A percentile compares a stretch with the other conserved stretches of the same genome.
Conservation (phyloP, 2,329 filamentous ascomycete species). For the Myriosclerotinia duriaeana region DNA sequence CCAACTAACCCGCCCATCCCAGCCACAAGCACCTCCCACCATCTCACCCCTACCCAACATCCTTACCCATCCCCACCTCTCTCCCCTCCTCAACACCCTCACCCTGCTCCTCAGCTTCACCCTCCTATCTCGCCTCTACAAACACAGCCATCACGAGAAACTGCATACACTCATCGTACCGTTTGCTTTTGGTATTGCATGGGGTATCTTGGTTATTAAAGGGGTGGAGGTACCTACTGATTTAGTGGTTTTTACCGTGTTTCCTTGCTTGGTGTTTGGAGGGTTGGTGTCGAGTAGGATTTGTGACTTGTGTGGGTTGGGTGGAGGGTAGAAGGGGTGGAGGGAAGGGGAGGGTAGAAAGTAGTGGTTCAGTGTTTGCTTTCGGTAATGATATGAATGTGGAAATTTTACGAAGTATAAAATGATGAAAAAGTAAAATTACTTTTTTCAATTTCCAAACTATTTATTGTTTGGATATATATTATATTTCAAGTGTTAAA, state of each 20-base stretch:
- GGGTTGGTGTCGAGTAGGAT: background rate
- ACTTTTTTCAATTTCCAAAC: too few relatives aligned
- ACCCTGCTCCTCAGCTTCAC: background rate
- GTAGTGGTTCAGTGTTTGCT: background rate
- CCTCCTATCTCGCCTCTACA: background rate
- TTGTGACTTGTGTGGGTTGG: background rate
- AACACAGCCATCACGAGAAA: background rate
- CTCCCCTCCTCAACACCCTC: too few relatives aligned
- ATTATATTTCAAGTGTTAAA: too few relatives aligned
- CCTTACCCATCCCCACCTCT: too few relatives aligned
- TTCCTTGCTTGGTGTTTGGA: background rate
- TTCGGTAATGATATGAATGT: too few relatives aligned
- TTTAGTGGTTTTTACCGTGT: background rate
- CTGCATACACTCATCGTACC: background rate
- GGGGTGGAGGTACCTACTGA: background rate
- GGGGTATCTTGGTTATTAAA: background rate
- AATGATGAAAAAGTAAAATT: too few relatives aligned
- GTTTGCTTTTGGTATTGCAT: background rate
- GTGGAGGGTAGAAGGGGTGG: background rate
- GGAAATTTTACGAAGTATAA: too few relatives aligned
- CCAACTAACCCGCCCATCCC: too few relatives aligned
- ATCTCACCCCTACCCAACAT: too few relatives aligned
- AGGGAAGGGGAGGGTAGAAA: background rate
- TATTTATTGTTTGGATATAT: too few relatives aligned
- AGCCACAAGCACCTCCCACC: too few relatives aligned